A percentile compares a stretch with the other conserved stretches of the same genome.
These are phyloP conservation scores for Alternaria triticina DNA, from an alignment of 2,329 filamentous ascomycete genomes.

Conservation along the genomic window DNA sequence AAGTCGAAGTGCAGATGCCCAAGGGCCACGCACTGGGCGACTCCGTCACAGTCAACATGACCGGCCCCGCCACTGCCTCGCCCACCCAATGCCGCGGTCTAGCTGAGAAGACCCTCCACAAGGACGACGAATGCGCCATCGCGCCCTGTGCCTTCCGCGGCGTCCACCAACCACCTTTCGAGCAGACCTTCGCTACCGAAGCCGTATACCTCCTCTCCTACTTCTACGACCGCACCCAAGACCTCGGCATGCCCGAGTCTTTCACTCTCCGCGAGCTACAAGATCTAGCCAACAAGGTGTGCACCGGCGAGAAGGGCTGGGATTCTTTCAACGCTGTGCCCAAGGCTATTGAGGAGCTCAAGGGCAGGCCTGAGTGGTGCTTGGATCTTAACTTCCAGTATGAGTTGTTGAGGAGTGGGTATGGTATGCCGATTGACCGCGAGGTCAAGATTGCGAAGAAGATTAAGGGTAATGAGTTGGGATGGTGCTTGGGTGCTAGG, in stretches of 20 bases:
- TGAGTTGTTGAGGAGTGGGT: slow-evolving; percentile 88
- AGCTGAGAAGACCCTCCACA: slow-evolving; percentile 88
- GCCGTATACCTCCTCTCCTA: slow-evolving; percentile 97
- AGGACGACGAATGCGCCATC: slow-evolving; percentile 80
- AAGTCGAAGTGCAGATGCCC: slow-evolving; percentile 74
- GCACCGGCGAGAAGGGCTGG: slow-evolving; percentile 78
- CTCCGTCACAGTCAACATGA: slow-evolving; percentile 79
- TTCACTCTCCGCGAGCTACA: slow-evolving; percentile 92
- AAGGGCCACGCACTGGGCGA: slow-evolving; percentile 70
- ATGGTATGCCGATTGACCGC: slow-evolving; percentile 95
- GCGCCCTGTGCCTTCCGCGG: slow-evolving; percentile 98
- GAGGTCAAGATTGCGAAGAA: slow-evolving; percentile 99
- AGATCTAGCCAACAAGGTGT: slow-evolving; percentile 84
- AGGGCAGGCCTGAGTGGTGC: slow-evolving; percentile 86
- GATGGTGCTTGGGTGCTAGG: slow-evolving; percentile 98
- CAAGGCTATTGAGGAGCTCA: slow-evolving; percentile 79
- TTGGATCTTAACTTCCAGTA: slow-evolving; percentile 97
- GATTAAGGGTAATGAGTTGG: slow-evolving; percentile 94
- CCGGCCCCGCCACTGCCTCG: slow-evolving; percentile 75
- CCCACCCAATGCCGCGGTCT: slow-evolving; percentile 88
- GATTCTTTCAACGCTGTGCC: slow-evolving; percentile 78
- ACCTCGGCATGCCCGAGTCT: slow-evolving; percentile 96
- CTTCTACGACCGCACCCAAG: slow-evolving; percentile 94
- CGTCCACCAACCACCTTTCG: slow-evolving; percentile 88
- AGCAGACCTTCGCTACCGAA: slow-evolving; percentile 89